Percentiles rank a stretch among this genome's conserved stretches.
Evolutionary conservation across 2,329 filamentous ascomycete species (phyloP).

Genomic region (Fusarium caatingaense): DNA sequence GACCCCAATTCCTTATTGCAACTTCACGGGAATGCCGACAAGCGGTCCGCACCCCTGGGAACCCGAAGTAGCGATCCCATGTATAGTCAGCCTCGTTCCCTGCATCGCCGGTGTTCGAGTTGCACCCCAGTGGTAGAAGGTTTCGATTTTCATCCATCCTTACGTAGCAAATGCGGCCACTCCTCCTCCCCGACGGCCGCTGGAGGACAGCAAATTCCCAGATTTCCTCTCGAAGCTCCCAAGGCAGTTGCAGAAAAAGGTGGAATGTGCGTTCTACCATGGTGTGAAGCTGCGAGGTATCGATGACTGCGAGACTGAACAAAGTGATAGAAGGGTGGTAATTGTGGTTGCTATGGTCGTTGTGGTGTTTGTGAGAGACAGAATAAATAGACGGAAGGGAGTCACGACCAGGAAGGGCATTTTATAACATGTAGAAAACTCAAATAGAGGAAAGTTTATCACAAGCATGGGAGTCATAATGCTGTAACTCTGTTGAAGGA

Average conservation of each 20-base stretch:
- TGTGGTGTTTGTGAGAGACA: rapidly evolving
- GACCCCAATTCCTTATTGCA: too few relatives aligned
- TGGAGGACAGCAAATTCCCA: too few relatives aligned
- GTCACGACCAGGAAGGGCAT: rapidly evolving
- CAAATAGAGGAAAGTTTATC: rapidly evolving
- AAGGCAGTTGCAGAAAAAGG: rapidly evolving
- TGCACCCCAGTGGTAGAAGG: rapidly evolving
- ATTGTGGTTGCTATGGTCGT: too few relatives aligned
- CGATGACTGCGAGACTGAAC: rapidly evolving
- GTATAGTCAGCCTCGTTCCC: rapidly evolving
- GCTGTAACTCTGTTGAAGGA: not conserved
- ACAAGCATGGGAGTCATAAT: not conserved
- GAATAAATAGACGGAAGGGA: rapidly evolving
- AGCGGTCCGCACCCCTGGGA: too few relatives aligned
- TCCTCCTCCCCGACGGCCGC: too few relatives aligned
- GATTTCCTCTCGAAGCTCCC: too few relatives aligned
- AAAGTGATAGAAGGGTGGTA: too few relatives aligned
- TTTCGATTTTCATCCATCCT: too few relatives aligned
- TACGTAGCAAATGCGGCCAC: too few relatives aligned
- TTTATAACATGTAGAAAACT: not conserved
- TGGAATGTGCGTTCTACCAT: too few relatives aligned
- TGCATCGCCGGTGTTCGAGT: rapidly evolving
- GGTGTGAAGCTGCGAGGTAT: rapidly evolving
- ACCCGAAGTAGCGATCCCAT: too few relatives aligned
- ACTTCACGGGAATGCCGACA: too few relatives aligned